Evolutionary conservation across 495 filamentous ascomycete genomes (phyloP), one percentile per base, ranked within the genome.

Genomic region (Saxispiralis lemnorum): DNA sequence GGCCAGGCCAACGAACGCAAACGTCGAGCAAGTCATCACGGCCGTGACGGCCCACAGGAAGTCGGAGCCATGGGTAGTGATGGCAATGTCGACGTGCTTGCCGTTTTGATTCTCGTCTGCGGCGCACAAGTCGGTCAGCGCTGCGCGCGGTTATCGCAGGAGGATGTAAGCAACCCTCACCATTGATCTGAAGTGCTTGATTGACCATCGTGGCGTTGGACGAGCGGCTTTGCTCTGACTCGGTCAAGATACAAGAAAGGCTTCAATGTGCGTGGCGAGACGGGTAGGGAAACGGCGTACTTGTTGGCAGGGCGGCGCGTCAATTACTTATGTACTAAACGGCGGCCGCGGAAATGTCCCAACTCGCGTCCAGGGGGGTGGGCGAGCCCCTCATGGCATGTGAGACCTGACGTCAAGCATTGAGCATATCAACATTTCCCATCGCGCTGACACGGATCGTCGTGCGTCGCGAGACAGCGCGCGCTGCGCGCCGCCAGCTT

Each of bases 51-150:
- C 68, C 66, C 70, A 83, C 49, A 70, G 65, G 58, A 64, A 71
- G 51, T 74, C 63, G 24, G 69, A 76, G 38, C 75, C 79, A 60
- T 67, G 73, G 24, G 58, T 60, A 19, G 77, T 79, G 51, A 81
- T 72, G 51, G 65, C 61, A 38, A 80, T 70, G 44, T 72, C 63
- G 20, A 28, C 41, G 28, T 1, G 1, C 31, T 32, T 39, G 31
- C 41, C 45, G 31, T 47, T 48, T 4, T 32, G 31, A 7, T 39
- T 48, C 41, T 51, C 40, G 24, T 5, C 44, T 47, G 39, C 15
- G 7, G 5, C 4, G 7, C 17, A 17, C 43, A 34, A 48, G 34
- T 32, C 7, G 6, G 6, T 24, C 12, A 9, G 18, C 19, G 17
- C 38, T 2, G 38, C 30, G 38, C 6, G 17, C 21, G 6, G 30